A percentile compares a stretch with the other conserved stretches of the same genome.
phyloP scores from a whole-genome alignment of 805 yeast genomes.

The Candida ortonii region DNA sequence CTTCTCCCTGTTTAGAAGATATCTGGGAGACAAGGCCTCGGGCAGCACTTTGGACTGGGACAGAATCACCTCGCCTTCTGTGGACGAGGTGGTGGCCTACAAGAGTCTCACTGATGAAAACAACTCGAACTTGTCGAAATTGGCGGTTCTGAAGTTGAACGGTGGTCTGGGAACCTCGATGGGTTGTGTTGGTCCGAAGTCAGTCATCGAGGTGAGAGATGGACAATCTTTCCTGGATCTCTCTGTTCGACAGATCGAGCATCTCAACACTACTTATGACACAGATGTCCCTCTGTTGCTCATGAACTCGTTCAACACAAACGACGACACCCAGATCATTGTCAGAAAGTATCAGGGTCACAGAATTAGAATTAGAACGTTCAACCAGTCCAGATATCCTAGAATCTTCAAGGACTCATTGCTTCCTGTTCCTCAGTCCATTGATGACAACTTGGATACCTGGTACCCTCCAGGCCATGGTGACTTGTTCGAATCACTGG shows the following conservation, averaged over 20 bases:
- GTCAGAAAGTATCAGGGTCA: slow-evolving; percentile 97
- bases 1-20: slow-evolving; percentile 90
- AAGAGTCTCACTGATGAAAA: slow-evolving; percentile 42
- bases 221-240: slow-evolving; percentile 96
- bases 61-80: slow-evolving; percentile 84
- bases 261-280: slow-evolving; percentile 83
- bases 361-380: slow-evolving; percentile 89
- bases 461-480: slow-evolving; percentile 99
- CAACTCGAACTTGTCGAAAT: slow-evolving; percentile 59
- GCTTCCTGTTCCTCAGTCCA: slow-evolving; percentile 84
- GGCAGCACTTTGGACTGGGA: slow-evolving; percentile 91
- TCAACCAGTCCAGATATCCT: slow-evolving; percentile 97
- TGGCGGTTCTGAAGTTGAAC: slow-evolving; percentile 93
- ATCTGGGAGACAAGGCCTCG: slow-evolving; percentile 82
- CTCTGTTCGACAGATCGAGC: slow-evolving; percentile 95
- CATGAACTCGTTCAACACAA: slow-evolving; percentile 99
- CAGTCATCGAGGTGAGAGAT: slow-evolving; percentile 97
- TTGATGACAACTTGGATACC: slow-evolving; percentile 70
- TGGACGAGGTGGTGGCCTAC: slow-evolving; percentile 87
- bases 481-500: slow-evolving; percentile 88
- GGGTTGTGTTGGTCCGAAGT: slow-evolving; percentile 99
- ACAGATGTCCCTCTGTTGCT: slow-evolving; percentile 92
- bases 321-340: slow-evolving; percentile 89
- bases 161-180: slow-evolving; percentile 99
- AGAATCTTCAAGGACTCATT: slow-evolving; percentile 93